Percentiles rank a stretch among this genome's conserved stretches.
Conservation (phyloP, 2,329 filamentous ascomycete genomes). For the Claviceps monticola region DNA sequence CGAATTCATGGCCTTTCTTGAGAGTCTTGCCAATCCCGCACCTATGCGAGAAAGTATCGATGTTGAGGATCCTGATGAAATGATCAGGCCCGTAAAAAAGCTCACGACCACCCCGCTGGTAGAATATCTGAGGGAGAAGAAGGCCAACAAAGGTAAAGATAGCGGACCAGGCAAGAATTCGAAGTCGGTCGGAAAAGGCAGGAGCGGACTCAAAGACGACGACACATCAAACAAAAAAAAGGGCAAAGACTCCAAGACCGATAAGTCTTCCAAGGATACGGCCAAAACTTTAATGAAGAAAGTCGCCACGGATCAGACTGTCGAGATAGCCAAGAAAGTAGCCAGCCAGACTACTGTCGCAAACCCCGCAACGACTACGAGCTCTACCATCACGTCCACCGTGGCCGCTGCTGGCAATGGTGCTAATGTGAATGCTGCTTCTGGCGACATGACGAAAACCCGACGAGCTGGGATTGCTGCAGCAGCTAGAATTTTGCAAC, state of each 20-base stretch:
- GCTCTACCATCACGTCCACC: constrained; percentile 11
- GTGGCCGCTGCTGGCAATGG: constrained; percentile 17
- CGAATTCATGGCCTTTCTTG: constrained; percentile 88
- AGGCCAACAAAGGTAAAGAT: constrained; percentile 57
- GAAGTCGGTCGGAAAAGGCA: constrained; percentile 40
- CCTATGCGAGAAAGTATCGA: constrained; percentile 30
- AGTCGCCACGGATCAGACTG: constrained; percentile 33
- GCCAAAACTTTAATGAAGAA: constrained; percentile 52
- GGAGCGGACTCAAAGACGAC: constrained; percentile 28
- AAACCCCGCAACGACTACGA: constrained; percentile 17
- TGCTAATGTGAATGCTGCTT: constrained; percentile 19
- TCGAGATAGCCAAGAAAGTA: constrained; percentile 30
- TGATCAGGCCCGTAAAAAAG: constrained; percentile 39
- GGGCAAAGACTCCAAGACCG: constrained; percentile 43
- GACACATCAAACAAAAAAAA: constrained; percentile 52
- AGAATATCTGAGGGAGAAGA: constrained; percentile 83
- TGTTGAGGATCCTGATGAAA: constrained; percentile 26
- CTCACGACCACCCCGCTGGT: constrained; percentile 77
- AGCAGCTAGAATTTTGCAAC: constrained; percentile 50
- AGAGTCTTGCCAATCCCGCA: constrained; percentile 62
- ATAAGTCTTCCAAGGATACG: constrained; percentile 39
- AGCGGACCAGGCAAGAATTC: constrained; percentile 25
- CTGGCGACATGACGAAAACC: constrained; percentile 28
- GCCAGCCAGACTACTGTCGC: constrained; percentile 22
- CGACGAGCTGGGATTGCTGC: constrained; percentile 47